Conservation (phyloP, 768 basidiomycete genomes). For the Lanmaoa rubissima region DNA sequence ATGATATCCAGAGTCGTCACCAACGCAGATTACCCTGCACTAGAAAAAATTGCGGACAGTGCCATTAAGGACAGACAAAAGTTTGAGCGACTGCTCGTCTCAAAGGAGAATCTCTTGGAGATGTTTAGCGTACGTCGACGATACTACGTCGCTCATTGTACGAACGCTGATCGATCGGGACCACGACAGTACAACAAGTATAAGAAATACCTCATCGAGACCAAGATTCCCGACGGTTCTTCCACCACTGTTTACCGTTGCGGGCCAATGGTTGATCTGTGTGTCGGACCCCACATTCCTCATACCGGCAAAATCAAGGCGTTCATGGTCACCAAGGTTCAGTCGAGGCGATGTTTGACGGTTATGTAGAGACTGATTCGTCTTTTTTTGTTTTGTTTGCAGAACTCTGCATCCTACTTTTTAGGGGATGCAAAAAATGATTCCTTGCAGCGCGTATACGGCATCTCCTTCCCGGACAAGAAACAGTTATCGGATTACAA, state of each 20-base stretch:
- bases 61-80: conserved; percentile 96
- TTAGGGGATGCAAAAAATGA: conserved; percentile 92
- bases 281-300: conserved; percentile 95
- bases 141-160: neutral
- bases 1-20: conserved; percentile 59
- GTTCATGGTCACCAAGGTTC: conserved; percentile 92
- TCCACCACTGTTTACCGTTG: conserved; percentile 98
- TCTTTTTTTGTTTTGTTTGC: neutral
- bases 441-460: conserved; percentile 93
- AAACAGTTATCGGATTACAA: conserved; percentile 96
- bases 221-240: conserved; percentile 93
- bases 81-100: conserved; percentile 90
- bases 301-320: conserved; percentile 98
- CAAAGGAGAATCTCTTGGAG: conserved; percentile 92
- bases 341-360: neutral
- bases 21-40: conserved; percentile 77
- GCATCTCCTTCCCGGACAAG: conserved; percentile 98
- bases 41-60: conserved; percentile 85
- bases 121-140: conserved; percentile 85
- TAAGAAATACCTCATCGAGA: conserved; percentile 93
- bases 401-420: conserved; percentile 99
- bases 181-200: conserved; percentile 92
- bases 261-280: conserved; percentile 97
- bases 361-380: neutral
- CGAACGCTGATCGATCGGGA: neutral